Base-by-base conservation (phyloP, 345 rosid genomes). In the Aquilaria yunnanensis region DNA sequence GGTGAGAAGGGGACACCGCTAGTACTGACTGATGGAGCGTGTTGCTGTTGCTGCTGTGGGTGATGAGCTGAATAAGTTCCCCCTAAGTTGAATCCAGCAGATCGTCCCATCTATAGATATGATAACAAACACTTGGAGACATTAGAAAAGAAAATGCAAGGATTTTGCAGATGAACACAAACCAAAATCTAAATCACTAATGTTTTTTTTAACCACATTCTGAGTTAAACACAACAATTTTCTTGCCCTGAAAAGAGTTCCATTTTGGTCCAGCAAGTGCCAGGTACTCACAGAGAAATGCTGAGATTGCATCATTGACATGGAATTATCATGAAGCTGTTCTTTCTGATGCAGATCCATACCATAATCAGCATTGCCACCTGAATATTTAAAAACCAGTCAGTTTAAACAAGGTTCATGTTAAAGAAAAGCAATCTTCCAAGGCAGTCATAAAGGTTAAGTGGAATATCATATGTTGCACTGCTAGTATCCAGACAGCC, bases 281-380 rank as follows among this genome's bases (percentile, higher is more conserved):
- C 43, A 12, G 53, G 46, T 57, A 72, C 99, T 79, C 77, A 95
- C 99, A 59, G 96, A 80, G 72, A 89, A 91, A 81, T 87, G 96
- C 80, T 95, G 99, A 65, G 96, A 85, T 74, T 89, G 99, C 94
- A 95, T 89, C 96, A 91, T 83, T 58, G 99, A 84, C 87, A 87
- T 77, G 30, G 97, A 63, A 78, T 80, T 95, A 63, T 95, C 98
- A 72, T 87, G 97, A 72, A 95, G 83, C 76, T 89, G 97, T 54
- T 95, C 99, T 72, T 95, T 95, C 75, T 84, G 96, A 71, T 91
- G 99, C 81, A 95, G 54, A 69, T 95, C 99, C 85, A 95, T 84
- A 6, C 78, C 61, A 76, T 87, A 95, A 68, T 91, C 99, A 73
- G 96, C 89, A 89, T 74, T 89, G 66, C 92, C 92, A 69, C 99